These are phyloP conservation scores for Cicer bijugum DNA, from an alignment of 306 rosid species.

Conservation along the genomic window DNA sequence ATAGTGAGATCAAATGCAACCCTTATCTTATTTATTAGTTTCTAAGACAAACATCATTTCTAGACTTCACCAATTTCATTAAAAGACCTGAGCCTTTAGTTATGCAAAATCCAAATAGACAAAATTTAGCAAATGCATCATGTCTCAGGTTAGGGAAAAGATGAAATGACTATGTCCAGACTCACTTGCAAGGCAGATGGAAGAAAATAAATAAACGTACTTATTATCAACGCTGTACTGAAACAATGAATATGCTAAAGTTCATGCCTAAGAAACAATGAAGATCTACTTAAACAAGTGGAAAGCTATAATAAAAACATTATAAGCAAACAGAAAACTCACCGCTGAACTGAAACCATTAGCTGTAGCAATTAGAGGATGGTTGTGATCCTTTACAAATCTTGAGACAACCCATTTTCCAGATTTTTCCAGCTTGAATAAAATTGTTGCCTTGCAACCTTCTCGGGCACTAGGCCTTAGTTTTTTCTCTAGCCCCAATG, in stretches of 20 bases:
- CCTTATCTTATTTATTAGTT: background rate
- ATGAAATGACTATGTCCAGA: constrained; percentile 12
- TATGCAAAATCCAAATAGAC: constrained; percentile 19
- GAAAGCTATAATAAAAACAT: constrained; percentile 11
- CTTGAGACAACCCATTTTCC: constrained; percentile 94
- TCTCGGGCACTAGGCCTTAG: constrained; percentile 87
- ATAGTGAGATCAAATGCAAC: background rate
- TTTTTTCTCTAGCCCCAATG: constrained; percentile 65
- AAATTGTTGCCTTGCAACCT: constrained; percentile 93
- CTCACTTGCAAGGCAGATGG: constrained; percentile 20
- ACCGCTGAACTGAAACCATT: constrained; percentile 79
- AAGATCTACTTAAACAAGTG: constrained; percentile 3
- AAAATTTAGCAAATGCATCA: background rate
- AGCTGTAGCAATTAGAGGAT: constrained; percentile 72
- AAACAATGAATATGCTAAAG: background rate
- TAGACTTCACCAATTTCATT: background rate
- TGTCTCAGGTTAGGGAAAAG: constrained; percentile 10
- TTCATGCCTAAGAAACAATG: constrained; percentile 10
- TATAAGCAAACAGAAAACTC: constrained; percentile 51
- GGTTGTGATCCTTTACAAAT: constrained; percentile 87
- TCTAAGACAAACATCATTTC: background rate
- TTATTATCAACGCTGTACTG: background rate
- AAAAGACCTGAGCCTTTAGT: constrained; percentile 8
- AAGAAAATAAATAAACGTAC: background rate
- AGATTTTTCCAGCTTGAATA: constrained; percentile 86